Conservation (phyloP, 257 asterid genomes). For the Anisodus tanguticus region DNA sequence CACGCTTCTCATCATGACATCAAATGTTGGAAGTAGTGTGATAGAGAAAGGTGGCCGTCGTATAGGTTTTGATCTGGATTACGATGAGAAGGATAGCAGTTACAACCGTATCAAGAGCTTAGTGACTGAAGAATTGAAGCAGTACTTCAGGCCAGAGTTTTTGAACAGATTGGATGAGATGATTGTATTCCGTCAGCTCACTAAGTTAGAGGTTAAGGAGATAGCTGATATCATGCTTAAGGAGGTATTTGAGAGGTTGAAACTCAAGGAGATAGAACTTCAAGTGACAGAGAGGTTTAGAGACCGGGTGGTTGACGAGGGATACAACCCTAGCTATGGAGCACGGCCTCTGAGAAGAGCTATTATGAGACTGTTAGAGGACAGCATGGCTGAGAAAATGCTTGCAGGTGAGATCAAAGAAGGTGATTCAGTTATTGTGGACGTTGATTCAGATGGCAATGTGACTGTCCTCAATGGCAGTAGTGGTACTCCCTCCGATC, state of each 20-base stretch:
- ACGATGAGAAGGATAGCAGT: constrained; percentile 56
- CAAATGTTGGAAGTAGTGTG: constrained; percentile 64
- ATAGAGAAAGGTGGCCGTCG: constrained; percentile 49
- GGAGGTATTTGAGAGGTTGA: constrained; percentile 51
- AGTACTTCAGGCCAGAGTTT: constrained; percentile 64
- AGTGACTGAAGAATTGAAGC: constrained; percentile 48
- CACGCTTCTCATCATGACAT: constrained; percentile 65
- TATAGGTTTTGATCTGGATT: constrained; percentile 52
- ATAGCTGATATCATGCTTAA: constrained; percentile 58
- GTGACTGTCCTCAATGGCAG: constrained; percentile 51
- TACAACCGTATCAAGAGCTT: constrained; percentile 48
- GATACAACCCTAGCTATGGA: constrained; percentile 58
- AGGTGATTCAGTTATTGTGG: constrained; percentile 51
- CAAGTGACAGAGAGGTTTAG: constrained; percentile 52
- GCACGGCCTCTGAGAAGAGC: constrained; percentile 70
- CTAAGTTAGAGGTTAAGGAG: constrained; percentile 51
- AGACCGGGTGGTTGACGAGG: constrained; percentile 57
- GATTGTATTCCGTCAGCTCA: constrained; percentile 57
- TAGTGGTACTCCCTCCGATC: constrained; percentile 45
- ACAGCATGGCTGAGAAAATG: constrained; percentile 62
- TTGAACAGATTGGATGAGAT: constrained; percentile 66
- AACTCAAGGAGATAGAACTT: constrained; percentile 46
- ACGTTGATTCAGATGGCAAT: constrained; percentile 59
- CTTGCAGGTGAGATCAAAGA: constrained; percentile 50
- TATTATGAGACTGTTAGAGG: constrained; percentile 61